Evolutionary conservation across 768 basidiomycete species (phyloP).

Genomic region (Rhodosporidiobolus odoratus): DNA sequence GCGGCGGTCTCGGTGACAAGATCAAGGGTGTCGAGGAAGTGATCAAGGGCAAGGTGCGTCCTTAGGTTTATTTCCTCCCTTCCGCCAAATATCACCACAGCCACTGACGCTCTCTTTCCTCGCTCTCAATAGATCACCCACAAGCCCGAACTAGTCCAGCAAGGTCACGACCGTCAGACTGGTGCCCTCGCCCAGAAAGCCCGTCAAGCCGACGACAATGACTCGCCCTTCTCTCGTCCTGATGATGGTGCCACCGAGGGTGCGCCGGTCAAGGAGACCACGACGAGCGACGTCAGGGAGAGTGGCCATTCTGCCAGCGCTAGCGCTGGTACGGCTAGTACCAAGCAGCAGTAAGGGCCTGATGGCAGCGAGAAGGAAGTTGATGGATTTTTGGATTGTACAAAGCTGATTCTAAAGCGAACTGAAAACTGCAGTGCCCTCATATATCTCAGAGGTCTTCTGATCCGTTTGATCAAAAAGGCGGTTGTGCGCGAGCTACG

Average conservation of each 20-base stretch:
- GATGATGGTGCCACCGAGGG: slow-evolving; percentile 18
- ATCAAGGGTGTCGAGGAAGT: slow-evolving; percentile 20
- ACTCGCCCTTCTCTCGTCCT: slow-evolving; percentile 14
- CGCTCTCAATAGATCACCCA: slow-evolving; percentile 21
- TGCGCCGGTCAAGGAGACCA: not conserved
- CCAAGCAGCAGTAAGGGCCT: too few species aligned
- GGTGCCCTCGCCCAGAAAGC: slow-evolving; percentile 15
- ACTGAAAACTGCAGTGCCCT: too few species aligned
- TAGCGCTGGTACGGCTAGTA: slow-evolving; percentile 6
- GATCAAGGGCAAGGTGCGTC: slow-evolving; percentile 31
- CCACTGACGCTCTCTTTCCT: not conserved
- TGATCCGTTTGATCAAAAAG: too few species aligned
- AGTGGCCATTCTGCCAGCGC: not conserved
- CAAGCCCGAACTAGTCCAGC: slow-evolving; percentile 25
- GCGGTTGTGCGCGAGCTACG: too few species aligned
- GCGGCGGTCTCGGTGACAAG: slow-evolving; percentile 9
- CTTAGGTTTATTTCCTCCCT: not conserved
- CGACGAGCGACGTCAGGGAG: slow-evolving; percentile 8
- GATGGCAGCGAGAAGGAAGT: too few species aligned
- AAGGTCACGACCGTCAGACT: slow-evolving; percentile 17
- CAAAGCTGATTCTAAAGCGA: too few species aligned
- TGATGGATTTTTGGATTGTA: too few species aligned
- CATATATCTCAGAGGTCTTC: too few species aligned
- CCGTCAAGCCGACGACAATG: slow-evolving; percentile 1
- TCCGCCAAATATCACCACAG: too few species aligned